phyloP scores from a whole-genome alignment of 2,329 filamentous ascomycete species.

The Monilinia vaccinii-corymbosi region DNA sequence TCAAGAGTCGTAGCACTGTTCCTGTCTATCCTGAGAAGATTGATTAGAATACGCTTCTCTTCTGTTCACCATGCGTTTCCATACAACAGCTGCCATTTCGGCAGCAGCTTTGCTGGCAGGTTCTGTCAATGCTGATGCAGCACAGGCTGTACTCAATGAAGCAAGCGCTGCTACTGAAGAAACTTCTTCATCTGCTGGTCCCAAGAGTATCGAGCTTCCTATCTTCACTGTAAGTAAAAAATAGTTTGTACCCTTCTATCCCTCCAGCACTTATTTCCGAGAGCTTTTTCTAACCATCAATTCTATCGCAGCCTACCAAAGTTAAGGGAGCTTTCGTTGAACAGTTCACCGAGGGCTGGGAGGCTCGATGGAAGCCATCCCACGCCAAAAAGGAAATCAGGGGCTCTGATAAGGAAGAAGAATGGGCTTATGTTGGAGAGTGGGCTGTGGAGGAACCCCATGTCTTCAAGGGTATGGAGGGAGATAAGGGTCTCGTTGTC shows the following conservation, averaged over 20 bases:
- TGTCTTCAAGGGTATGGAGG: slow-evolving; percentile 84
- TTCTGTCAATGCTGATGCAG: slow-evolving; percentile 56
- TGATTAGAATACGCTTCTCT: slow-evolving; percentile 17
- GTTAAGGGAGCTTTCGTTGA: slow-evolving; percentile 93
- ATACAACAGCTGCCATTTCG: slow-evolving; percentile 65
- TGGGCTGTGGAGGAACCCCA: slow-evolving; percentile 94
- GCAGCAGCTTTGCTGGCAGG: slow-evolving; percentile 66
- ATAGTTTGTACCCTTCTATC: slow-evolving; percentile 18
- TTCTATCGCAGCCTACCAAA: slow-evolving; percentile 58
- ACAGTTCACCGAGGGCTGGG: slow-evolving; percentile 97
- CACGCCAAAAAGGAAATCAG: slow-evolving; percentile 86
- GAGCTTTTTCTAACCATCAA: slow-evolving; percentile 6
- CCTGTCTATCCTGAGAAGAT: slow-evolving; percentile 14
- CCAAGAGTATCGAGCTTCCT: slow-evolving; percentile 57
- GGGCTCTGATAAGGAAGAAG: slow-evolving; percentile 66
- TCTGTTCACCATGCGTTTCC: slow-evolving; percentile 62
- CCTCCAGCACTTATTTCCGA: too few species aligned
- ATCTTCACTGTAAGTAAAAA: slow-evolving; percentile 69
- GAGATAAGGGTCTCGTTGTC: slow-evolving; percentile 92
- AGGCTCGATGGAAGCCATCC: slow-evolving; percentile 85
- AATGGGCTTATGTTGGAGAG: slow-evolving; percentile 95
- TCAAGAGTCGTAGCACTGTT: slow-evolving; percentile 14
- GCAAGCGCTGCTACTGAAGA: slow-evolving; percentile 32
- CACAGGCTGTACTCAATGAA: slow-evolving; percentile 45
- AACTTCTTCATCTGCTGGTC: slow-evolving; percentile 38